Base-by-base conservation (phyloP, 2,329 filamentous ascomycete species). In the Emericellopsis atlantica region DNA sequence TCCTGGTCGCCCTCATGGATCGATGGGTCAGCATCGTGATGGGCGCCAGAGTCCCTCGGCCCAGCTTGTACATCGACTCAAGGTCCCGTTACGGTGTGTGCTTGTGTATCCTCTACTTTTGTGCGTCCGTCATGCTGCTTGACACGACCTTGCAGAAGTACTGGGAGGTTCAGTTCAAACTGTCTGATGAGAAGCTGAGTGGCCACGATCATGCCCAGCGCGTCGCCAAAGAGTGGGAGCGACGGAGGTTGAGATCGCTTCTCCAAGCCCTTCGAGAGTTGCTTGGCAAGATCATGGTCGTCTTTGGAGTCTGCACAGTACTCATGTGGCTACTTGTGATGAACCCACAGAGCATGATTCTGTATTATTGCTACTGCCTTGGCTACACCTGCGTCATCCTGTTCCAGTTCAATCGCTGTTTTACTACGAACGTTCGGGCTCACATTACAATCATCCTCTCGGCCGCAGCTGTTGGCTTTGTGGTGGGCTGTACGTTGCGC, bases 391-490 rank as follows among this genome's bases (percentile, higher is more conserved):
- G 54, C 10, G 58, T 61, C 39, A 53, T 63, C 38, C 26, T 62
- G 16, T 61, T 62, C 45, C 59, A 63, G 41, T 61, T 61, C 51
- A 63, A 63, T 45, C 54, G 60, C 6, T 60, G 60, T 44, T 63
- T 63, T 48, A 61, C 60, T 12, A 60, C 51, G 2, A 55, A 59
- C 40, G 50, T 59, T 32, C 47, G 45, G 34, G 49, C 51, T 5
- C 59, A 62, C 39, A 52, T 60, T 36, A 49, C 48, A 18, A 55
- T 55, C 7, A 56, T 62, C 37, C 51, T 62, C n/a, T 45, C 45
- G 14, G 53, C 56, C 2, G 56, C 56, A 2, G 39, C 47, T 12
- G 35, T 53, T 6, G 60, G 60, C 0, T 60, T 59, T 38, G 32
- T 54, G 8, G 48, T 52, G 1, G 59, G 60, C 11, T 56, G 56